phyloP scores from a whole-genome alignment of 2,329 filamentous ascomycete genomes.

The Aspergillus brasiliensis region DNA sequence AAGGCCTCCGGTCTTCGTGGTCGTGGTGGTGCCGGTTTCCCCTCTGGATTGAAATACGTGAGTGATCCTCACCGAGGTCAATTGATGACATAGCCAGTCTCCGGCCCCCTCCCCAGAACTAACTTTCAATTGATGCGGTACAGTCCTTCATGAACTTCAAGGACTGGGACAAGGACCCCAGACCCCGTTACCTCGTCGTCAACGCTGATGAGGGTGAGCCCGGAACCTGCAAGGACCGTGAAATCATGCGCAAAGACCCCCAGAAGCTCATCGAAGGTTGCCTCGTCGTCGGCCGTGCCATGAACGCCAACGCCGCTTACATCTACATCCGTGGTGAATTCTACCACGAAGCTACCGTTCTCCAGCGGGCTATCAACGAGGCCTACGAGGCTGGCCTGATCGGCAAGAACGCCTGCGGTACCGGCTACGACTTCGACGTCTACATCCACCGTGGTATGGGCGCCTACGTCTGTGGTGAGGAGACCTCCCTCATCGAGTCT shows the following conservation, averaged over 20 bases:
- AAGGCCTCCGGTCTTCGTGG: slow-evolving; percentile 95
- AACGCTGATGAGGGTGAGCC: slow-evolving; percentile 99
- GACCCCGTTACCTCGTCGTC: slow-evolving; percentile 94
- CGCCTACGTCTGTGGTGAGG: slow-evolving; percentile 97
- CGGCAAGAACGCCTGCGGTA: slow-evolving; percentile 96
- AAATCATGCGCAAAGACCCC: slow-evolving; percentile 99
- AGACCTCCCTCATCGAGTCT: slow-evolving; percentile 97
- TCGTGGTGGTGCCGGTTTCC: slow-evolving; percentile 95
- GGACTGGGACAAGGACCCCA: slow-evolving; percentile 96
- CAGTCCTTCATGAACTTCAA: slow-evolving; percentile 99
- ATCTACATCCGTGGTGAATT: slow-evolving; percentile 99
- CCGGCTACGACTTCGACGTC: slow-evolving; percentile 97
- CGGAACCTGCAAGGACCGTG: slow-evolving; percentile 98
- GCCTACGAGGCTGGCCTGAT: slow-evolving; percentile 93
- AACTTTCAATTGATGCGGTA: background rate
- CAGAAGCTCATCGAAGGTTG: slow-evolving; percentile 99
- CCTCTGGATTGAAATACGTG: slow-evolving; percentile 99
- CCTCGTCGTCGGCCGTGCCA: slow-evolving; percentile 90
- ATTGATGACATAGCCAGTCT: background rate
- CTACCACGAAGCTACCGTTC: slow-evolving; percentile 88
- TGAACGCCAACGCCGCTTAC: slow-evolving; percentile 98
- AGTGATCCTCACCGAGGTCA: slow-evolving; percentile 37
- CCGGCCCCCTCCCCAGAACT: background rate
- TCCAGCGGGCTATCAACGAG: slow-evolving; percentile 96
- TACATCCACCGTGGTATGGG: slow-evolving; percentile 96